phyloP scores from a whole-genome alignment of 257 asterid genomes.

The Petunia secreta region DNA sequence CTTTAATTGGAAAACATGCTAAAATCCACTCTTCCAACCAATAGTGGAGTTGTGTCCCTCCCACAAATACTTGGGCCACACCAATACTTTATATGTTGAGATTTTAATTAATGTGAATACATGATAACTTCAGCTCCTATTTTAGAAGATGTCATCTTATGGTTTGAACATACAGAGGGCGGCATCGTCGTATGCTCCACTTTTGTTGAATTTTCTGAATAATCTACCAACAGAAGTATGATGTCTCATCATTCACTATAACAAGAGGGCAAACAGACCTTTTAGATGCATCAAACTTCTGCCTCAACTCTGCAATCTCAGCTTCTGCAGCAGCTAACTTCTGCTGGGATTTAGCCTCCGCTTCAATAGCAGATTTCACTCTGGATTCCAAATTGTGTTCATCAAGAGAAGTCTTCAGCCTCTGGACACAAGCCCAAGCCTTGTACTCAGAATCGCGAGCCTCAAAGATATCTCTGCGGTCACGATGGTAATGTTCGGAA shows the following conservation, averaged over 20 bases:
- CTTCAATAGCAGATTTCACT: slow-evolving; percentile 95
- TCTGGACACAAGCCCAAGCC: slow-evolving; percentile 90
- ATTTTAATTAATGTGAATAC: slow-evolving; percentile 15
- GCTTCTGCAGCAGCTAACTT: slow-evolving; percentile 93
- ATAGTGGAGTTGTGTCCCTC: slow-evolving; percentile 20
- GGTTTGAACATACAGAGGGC: background rate
- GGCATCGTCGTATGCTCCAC: no score
- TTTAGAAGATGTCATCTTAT: background rate
- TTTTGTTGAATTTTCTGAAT: background rate
- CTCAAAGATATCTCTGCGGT: slow-evolving; percentile 74
- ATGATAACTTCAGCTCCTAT: background rate
- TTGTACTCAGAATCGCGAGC: slow-evolving; percentile 74
- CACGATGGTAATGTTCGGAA: slow-evolving; percentile 31
- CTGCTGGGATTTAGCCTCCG: slow-evolving; percentile 91
- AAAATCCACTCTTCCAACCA: slow-evolving; percentile 12
- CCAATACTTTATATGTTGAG: background rate
- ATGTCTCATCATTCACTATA: slow-evolving; percentile 8
- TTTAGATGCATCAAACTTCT: slow-evolving; percentile 69
- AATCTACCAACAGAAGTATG: slow-evolving; percentile 11
- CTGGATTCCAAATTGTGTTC: slow-evolving; percentile 85
- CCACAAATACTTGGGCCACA: background rate
- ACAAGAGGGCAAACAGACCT: slow-evolving; percentile 50
- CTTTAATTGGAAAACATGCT: slow-evolving; percentile 3
- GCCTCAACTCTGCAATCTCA: slow-evolving; percentile 89
- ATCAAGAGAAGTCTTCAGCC: slow-evolving; percentile 79